phyloP scores from a whole-genome alignment of 2,329 filamentous ascomycete genomes.

The Alternaria consortialis region DNA sequence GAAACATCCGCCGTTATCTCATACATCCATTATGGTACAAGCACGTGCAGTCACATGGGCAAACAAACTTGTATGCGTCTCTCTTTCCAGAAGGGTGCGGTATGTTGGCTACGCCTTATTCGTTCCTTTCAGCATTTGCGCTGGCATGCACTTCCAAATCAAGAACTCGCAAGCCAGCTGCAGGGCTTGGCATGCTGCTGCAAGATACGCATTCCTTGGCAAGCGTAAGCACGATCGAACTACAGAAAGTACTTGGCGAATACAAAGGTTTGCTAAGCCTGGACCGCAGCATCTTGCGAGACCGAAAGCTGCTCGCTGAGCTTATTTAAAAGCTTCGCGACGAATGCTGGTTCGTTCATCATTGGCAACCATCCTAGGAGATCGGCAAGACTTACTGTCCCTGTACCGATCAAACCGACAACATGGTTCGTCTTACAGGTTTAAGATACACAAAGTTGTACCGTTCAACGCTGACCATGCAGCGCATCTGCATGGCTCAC shows the following conservation, averaged over 20 bases:
- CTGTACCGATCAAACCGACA: not conserved
- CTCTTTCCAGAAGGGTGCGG: not conserved
- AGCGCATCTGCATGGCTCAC: slow-evolving; percentile 7
- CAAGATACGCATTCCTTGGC: not conserved
- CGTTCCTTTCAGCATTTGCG: not conserved
- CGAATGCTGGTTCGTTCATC: slow-evolving; percentile 9
- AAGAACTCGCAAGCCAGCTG: not conserved
- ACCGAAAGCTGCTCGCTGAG: slow-evolving; percentile 2
- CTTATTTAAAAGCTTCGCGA: slow-evolving; percentile 16
- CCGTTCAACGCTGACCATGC: slow-evolving; percentile 4
- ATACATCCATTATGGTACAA: not conserved
- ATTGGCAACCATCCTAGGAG: not conserved
- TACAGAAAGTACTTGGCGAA: not conserved
- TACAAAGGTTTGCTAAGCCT: slow-evolving; percentile 3
- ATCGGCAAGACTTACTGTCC: slow-evolving; percentile 1
- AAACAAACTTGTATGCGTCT: not conserved
- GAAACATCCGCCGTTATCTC: not conserved
- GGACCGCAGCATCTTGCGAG: slow-evolving; percentile 9
- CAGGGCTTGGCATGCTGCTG: not conserved
- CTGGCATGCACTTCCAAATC: not conserved
- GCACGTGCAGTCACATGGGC: not conserved
- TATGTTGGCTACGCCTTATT: not conserved
- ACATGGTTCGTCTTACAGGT: not conserved
- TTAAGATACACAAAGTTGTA: not conserved
- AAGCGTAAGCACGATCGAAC: slow-evolving; percentile 2